These are phyloP conservation scores for Salix suchowensis DNA, from an alignment of 345 rosid species.

Conservation along the genomic window DNA sequence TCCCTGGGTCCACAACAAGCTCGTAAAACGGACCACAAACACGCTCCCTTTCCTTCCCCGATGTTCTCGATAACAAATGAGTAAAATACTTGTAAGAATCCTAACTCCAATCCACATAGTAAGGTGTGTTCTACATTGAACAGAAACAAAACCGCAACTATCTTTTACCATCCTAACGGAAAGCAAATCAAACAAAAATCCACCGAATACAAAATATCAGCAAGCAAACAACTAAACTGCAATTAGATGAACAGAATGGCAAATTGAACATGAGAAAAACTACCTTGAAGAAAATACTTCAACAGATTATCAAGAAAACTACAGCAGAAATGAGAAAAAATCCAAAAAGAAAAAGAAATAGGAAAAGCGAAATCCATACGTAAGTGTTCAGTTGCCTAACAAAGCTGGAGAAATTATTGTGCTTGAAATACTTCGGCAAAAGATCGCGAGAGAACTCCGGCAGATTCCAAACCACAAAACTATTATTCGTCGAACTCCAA, in stretches of 20 bases:
- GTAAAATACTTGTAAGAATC: background rate
- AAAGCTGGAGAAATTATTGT: constrained; percentile 87
- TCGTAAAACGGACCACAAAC: background rate
- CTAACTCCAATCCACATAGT: background rate
- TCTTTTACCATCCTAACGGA: background rate
- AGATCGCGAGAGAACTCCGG: constrained; percentile 80
- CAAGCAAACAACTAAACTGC: background rate
- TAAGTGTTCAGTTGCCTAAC: constrained; percentile 89
- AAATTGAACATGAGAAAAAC: background rate
- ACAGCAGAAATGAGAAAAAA: background rate
- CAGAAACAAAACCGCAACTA: background rate
- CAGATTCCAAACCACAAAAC: constrained; percentile 85
- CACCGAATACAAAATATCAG: background rate
- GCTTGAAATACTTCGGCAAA: constrained; percentile 82
- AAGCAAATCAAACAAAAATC: background rate
- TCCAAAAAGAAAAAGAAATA: background rate
- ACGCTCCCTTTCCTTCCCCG: background rate
- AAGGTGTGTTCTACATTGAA: background rate
- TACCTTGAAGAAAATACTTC: background rate
- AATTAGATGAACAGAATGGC: background rate
- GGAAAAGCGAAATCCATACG: constrained; percentile 32
- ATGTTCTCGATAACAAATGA: constrained; percentile 1
- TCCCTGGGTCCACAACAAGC: background rate
- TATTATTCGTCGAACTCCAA: constrained; percentile 73
- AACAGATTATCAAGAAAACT: background rate